Evolutionary conservation across 352 stramenopile genomes (phyloP), one percentile per base, ranked within the genome.

Genomic region (Pythium graminicola): DNA sequence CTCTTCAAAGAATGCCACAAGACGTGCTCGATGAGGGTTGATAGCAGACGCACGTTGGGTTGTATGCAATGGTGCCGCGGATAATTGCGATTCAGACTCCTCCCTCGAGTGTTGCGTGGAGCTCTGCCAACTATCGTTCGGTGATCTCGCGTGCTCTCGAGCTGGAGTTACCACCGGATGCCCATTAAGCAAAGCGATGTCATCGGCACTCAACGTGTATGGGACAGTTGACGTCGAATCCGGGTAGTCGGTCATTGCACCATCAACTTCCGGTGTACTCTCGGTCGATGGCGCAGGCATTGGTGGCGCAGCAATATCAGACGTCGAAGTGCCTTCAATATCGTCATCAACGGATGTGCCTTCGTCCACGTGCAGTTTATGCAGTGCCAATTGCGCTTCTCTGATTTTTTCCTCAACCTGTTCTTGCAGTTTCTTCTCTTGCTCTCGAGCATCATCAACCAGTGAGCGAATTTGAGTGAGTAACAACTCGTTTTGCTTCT

Each of bases 401-500:
- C 27, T 6, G 23, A 58, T 54, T 33, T 64, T 54, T 35, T 57
- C 13, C 24, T 60, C 57, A 29, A 65, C 44, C 32, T 62, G 48
- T 19, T 74, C 52, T 19, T 72, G 62, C 13, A 68, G 40, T 41
- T 78, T 66, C 72, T 78, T 62, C 65, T 76, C 45, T 74, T 72
- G 20, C 54, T 73, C 19, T 66, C 66, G 50, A 68, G 70, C 62
- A 53, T 88, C 78, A 38, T 86, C 72, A 16, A 89, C 79, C 1
- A 93, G 62, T 20, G 79, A 79, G 24, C 78, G 63, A 40, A 93
- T 90, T 40, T 93, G 81, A 4, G 73, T 90, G 38, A 93, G 28
- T 24, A 93, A 42, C 33, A 93, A 52, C 50, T 89, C 79, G 45
- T 93, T 93, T 54, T 93, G 81, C 54, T 78, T 85, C 50, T 93